Conservation (phyloP, 495 filamentous ascomycete genomes). For the Ascobolus immersus region DNA sequence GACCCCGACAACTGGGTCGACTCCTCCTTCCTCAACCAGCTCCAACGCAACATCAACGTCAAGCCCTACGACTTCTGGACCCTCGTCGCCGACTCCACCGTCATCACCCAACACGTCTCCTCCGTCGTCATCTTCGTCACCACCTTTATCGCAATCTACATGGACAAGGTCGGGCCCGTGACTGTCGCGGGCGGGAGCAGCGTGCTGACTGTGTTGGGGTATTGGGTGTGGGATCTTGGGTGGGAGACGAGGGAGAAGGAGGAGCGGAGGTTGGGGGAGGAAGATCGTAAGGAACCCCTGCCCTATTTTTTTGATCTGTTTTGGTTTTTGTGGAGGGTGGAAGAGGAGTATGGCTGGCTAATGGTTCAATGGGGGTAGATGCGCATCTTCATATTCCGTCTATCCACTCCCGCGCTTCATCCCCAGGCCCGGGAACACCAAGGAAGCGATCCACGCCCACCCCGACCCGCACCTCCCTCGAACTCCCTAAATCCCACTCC, state of each 20-base stretch:
- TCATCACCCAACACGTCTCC: constrained; percentile 89
- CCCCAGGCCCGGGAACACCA: no score
- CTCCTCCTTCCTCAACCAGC: constrained; percentile 82
- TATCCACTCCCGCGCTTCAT: no score
- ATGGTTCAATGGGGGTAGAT: no score
- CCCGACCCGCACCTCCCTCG: no score
- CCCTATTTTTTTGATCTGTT: no score
- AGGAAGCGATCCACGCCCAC: no score
- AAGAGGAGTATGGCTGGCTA: no score
- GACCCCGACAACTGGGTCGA: constrained; percentile 98
- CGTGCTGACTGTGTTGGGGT: constrained; percentile 60
- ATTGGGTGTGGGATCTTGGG: constrained; percentile 84
- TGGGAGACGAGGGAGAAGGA: constrained; percentile 30
- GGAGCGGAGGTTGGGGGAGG: constrained; percentile 13
- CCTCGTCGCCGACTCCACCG: constrained; percentile 76
- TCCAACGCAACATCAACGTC: constrained; percentile 83
- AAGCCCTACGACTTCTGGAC: constrained; percentile 97
- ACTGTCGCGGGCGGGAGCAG: constrained; percentile 66
- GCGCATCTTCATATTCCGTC: no score
- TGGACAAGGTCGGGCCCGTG: constrained; percentile 59
- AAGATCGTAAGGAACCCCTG: no score
- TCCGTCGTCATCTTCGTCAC: constrained; percentile 84
- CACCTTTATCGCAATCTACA: constrained; percentile 74
- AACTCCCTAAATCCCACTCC: no score
- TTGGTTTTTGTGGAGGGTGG: no score